Conservation (phyloP, 768 basidiomycete species). For the Termitomyces sp. region DNA sequence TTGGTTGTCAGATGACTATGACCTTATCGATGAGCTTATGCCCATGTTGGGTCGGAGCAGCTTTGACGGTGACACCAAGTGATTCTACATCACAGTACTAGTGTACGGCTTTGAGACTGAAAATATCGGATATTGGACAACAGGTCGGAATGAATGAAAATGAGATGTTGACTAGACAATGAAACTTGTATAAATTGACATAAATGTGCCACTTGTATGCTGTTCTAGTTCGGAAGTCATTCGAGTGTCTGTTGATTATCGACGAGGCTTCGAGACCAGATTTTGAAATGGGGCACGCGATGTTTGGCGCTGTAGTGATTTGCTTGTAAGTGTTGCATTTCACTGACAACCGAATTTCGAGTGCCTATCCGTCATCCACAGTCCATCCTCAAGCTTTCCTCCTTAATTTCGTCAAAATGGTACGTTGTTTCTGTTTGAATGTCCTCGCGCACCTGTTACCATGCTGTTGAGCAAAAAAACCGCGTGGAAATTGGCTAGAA, state of each 20-base stretch:
- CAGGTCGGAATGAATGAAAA: too few species aligned
- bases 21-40: slow-evolving; percentile 7
- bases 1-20: slow-evolving; percentile 13
- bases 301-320: neutral
- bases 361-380: slow-evolving; percentile 19
- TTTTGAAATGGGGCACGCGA: neutral
- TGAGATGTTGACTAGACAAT: too few species aligned
- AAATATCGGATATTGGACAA: too few species aligned
- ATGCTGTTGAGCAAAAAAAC: slow-evolving; percentile 1
- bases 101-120: too few species aligned
- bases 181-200: too few species aligned
- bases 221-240: too few species aligned
- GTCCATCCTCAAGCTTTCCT: slow-evolving; percentile 30
- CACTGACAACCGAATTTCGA: slow-evolving; percentile 6
- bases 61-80: neutral
- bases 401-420: slow-evolving; percentile 33
- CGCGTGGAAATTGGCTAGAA: neutral
- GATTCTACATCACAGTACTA: too few species aligned
- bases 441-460: neutral
- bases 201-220: too few species aligned
- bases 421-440: slow-evolving; percentile 21
- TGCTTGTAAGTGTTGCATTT: slow-evolving; percentile 12
- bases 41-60: neutral
- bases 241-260: too few species aligned
- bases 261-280: too few species aligned